Conservation (phyloP, 2,329 filamentous ascomycete species). For the Aspergillus aculeatus region DNA sequence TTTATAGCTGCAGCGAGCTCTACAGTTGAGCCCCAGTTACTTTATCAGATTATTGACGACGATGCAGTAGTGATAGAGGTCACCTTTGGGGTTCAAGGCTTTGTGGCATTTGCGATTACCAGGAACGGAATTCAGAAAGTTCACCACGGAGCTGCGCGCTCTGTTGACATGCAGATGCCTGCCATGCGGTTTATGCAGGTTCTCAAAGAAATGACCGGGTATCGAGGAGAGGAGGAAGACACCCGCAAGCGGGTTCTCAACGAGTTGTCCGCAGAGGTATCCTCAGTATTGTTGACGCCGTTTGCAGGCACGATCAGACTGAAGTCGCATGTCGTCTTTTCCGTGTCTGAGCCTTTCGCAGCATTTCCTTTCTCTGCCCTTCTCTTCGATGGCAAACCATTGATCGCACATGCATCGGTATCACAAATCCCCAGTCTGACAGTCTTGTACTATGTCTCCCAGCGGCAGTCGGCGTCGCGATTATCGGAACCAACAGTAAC, state of each 20-base stretch:
- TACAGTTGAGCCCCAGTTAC: constrained; percentile 9
- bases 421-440: constrained; percentile 27
- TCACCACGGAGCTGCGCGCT: constrained; percentile 9
- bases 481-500: constrained; percentile 21
- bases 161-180: constrained; percentile 18
- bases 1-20: constrained; percentile 23
- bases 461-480: constrained; percentile 12
- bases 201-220: constrained; percentile 22
- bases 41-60: constrained; percentile 19
- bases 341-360: constrained; percentile 24
- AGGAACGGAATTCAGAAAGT: constrained; percentile 19
- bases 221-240: constrained; percentile 17
- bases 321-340: constrained; percentile 26
- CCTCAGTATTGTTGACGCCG: constrained; percentile 17
- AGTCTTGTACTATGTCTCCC: constrained; percentile 22
- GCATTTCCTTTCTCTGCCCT: constrained; percentile 24
- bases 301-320: constrained; percentile 19
- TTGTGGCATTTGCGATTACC: constrained; percentile 22
- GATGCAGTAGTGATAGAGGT: constrained; percentile 24
- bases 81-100: constrained; percentile 18
- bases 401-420: constrained; percentile 13
- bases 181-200: constrained; percentile 24
- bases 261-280: constrained; percentile 16
- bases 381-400: constrained; percentile 20
- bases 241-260: constrained; percentile 13